Percentiles rank a stretch among this genome's conserved stretches.
Conservation (phyloP, 2,329 filamentous ascomycete genomes). For the Dothiorella sarmentorum region DNA sequence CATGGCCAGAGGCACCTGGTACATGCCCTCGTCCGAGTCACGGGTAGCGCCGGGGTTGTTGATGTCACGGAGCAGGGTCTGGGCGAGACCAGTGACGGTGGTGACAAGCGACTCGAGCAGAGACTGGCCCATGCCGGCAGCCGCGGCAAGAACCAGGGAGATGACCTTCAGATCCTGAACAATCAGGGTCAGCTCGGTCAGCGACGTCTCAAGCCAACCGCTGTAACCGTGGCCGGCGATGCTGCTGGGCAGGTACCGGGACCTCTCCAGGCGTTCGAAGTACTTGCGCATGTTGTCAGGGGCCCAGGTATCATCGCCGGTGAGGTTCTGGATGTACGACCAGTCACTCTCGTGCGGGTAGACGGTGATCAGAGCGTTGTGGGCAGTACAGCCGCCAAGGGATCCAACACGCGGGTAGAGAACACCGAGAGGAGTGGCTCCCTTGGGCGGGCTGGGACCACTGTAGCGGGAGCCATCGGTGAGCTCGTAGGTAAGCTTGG, state of each 20-base stretch:
- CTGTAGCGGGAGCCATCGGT: slow-evolving; percentile 51
- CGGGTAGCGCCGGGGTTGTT: slow-evolving; percentile 35
- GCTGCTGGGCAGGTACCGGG: slow-evolving; percentile 47
- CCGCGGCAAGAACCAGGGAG: slow-evolving; percentile 50
- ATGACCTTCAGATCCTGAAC: slow-evolving; percentile 53
- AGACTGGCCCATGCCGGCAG: slow-evolving; percentile 48
- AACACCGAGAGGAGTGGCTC: slow-evolving; percentile 51
- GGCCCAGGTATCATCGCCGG: slow-evolving; percentile 59
- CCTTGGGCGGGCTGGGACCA: slow-evolving; percentile 52
- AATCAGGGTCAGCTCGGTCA: slow-evolving; percentile 51
- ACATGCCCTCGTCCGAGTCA: slow-evolving; percentile 50
- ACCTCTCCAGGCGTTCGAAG: slow-evolving; percentile 53
- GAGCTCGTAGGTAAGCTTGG: slow-evolving; percentile 57
- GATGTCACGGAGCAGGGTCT: slow-evolving; percentile 49
- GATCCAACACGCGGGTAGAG: slow-evolving; percentile 57
- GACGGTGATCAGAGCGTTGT: slow-evolving; percentile 59
- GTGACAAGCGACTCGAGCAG: slow-evolving; percentile 24
- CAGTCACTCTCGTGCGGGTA: slow-evolving; percentile 60
- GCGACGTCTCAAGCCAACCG: slow-evolving; percentile 56
- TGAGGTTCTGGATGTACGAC: slow-evolving; percentile 54
- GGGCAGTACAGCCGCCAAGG: slow-evolving; percentile 58
- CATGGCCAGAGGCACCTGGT: slow-evolving; percentile 54
- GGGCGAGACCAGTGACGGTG: slow-evolving; percentile 42
- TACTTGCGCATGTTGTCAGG: slow-evolving; percentile 57
- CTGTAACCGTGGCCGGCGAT: slow-evolving; percentile 53